Evolutionary conservation across 345 rosid species (phyloP).

Genomic region (Cochlearia excelsa): DNA sequence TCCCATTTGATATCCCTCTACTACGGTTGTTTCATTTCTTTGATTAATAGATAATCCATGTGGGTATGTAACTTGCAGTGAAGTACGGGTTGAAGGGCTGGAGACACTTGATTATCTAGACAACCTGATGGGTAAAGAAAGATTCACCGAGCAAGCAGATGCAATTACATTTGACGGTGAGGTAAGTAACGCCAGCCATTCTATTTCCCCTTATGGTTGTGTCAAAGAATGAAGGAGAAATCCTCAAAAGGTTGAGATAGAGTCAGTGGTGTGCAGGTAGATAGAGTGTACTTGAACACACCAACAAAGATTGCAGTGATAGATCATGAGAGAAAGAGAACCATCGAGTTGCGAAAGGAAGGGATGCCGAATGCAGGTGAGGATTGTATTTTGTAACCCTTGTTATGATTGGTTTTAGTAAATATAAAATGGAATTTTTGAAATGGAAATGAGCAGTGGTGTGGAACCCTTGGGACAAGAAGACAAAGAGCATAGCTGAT

Average conservation of each 20-base stretch:
- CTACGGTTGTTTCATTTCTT: conserved; percentile 1
- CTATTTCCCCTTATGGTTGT: neutral
- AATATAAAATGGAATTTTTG: neutral
- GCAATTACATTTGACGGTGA: conserved; percentile 92
- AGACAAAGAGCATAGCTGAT: conserved; percentile 72
- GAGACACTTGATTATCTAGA: conserved; percentile 96
- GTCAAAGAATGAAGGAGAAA: neutral
- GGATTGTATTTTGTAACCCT: neutral
- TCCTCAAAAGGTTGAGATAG: neutral
- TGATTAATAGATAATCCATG: neutral
- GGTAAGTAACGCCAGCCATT: conserved; percentile 42
- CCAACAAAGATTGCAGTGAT: conserved; percentile 89
- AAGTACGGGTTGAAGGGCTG: conserved; percentile 95
- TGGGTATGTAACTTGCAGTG: conserved; percentile 58
- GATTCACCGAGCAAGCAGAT: conserved; percentile 95
- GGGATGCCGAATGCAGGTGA: conserved; percentile 87
- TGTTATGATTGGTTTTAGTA: too few relatives aligned
- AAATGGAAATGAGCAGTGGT: conserved; percentile 50
- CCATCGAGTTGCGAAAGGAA: conserved; percentile 76
- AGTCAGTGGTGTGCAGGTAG: conserved; percentile 43
- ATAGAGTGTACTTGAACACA: conserved; percentile 85
- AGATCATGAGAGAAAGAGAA: conserved; percentile 95
- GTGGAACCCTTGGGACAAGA: conserved; percentile 97
- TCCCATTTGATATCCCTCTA: conserved; percentile 3
- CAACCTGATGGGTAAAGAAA: conserved; percentile 57